These are phyloP conservation scores for Endotrypanum monterogeii DNA, from an alignment of 208 protist genomes.

Conservation along the genomic window DNA sequence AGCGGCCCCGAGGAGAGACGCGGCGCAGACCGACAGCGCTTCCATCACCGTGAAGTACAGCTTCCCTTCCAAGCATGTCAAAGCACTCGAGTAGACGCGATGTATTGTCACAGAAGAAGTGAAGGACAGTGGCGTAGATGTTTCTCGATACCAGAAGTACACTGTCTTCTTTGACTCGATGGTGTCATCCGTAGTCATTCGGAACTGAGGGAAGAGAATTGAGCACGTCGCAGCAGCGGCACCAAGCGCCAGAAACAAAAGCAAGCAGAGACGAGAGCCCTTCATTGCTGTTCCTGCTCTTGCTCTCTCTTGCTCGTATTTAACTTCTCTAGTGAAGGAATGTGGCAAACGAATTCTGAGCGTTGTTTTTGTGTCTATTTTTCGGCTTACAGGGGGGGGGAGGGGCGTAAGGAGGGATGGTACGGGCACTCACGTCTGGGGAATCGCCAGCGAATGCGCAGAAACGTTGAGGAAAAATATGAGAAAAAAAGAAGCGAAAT, in stretches of 20 bases:
- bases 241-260: conserved; percentile 22
- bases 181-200: neutral
- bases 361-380: no score
- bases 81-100: conserved; percentile 11
- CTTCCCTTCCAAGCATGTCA: conserved; percentile 14
- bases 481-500: no score
- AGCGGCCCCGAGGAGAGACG: conserved; percentile 13
- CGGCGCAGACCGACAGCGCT: conserved; percentile 18
- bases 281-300: conserved; percentile 8
- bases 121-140: neutral
- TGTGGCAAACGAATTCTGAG: no score
- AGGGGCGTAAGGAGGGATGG: no score
- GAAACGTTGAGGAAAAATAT: no score
- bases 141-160: conserved; percentile 24
- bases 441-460: no score
- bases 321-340: no score
- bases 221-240: conserved; percentile 21
- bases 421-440: no score
- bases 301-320: no score
- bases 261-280: conserved; percentile 15
- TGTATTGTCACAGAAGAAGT: neutral
- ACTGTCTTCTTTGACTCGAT: neutral
- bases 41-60: conserved; percentile 17
- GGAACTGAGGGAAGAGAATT: conserved; percentile 23
- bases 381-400: no score